These are phyloP conservation scores for Elsinoe australis DNA, from an alignment of 2,329 filamentous ascomycete genomes.

Conservation along the genomic window DNA sequence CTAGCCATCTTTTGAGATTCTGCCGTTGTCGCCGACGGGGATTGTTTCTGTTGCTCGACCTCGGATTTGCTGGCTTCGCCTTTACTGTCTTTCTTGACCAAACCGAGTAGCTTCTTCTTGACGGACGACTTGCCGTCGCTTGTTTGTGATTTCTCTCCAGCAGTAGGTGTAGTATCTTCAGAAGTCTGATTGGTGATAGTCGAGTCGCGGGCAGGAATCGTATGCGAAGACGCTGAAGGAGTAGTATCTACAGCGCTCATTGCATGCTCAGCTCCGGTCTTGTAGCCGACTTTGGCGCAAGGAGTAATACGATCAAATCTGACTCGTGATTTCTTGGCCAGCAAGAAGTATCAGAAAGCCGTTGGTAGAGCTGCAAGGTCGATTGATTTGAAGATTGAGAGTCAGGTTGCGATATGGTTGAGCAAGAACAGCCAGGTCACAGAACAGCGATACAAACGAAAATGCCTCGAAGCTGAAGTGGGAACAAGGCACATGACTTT, in stretches of 20 bases:
- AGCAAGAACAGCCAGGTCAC: slow-evolving; percentile 5
- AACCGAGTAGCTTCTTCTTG: slow-evolving; percentile 10
- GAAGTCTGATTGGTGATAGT: neutral
- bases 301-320: neutral
- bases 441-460: slow-evolving; percentile 1
- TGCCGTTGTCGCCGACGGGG: slow-evolving; percentile 4
- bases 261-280: slow-evolving; percentile 10
- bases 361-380: neutral
- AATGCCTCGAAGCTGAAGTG: neutral
- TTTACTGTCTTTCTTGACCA: slow-evolving; percentile 6
- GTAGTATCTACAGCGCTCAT: slow-evolving; percentile 14
- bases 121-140: slow-evolving; percentile 5
- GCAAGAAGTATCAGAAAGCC: slow-evolving; percentile 8
- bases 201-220: neutral
- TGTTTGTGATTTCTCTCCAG: slow-evolving; percentile 10
- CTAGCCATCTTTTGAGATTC: neutral
- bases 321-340: slow-evolving; percentile 5
- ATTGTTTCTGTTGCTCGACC: neutral
- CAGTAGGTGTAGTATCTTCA: slow-evolving; percentile 12
- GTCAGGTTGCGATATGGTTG: no score
- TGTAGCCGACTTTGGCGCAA: neutral
- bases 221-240: slow-evolving; percentile 11
- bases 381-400: no score
- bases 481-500: neutral
- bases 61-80: neutral